Evolutionary conservation across 768 basidiomycete species (phyloP).

Genomic region (Panellus pusillus): DNA sequence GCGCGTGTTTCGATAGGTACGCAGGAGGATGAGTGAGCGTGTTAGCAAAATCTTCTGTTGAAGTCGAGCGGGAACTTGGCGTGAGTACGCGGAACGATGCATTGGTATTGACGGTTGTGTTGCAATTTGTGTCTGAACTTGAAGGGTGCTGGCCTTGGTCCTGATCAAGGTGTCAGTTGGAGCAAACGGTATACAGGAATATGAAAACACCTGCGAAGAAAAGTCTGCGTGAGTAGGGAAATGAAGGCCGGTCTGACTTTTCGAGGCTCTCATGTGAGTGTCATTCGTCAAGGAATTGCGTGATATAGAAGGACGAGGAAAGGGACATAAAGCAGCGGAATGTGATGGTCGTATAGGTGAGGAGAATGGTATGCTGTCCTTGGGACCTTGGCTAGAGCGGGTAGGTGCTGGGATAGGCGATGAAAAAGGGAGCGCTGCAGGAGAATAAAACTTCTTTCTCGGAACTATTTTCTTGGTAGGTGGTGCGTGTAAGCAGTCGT

Average conservation of each 20-base stretch:
- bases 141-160: background rate
- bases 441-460: constrained; percentile 5
- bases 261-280: background rate
- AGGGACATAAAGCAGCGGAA: background rate
- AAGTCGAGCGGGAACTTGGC: background rate
- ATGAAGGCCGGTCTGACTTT: background rate
- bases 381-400: background rate
- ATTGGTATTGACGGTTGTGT: background rate
- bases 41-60: no score
- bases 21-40: background rate
- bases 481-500: background rate
- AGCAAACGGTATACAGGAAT: background rate
- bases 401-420: background rate
- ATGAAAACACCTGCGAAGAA: background rate
- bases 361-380: background rate
- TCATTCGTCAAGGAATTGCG: no score
- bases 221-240: background rate
- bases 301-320: background rate
- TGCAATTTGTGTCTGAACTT: background rate
- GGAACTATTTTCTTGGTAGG: background rate
- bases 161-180: background rate
- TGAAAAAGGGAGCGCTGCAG: constrained; percentile 1
- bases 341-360: constrained; percentile 6
- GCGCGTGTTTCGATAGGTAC: background rate
- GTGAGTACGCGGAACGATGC: background rate